Evolutionary conservation across 169 alveolate genomes (phyloP), one percentile per base, ranked within the genome.

Genomic region (Cyclospora cayetanensis): DNA sequence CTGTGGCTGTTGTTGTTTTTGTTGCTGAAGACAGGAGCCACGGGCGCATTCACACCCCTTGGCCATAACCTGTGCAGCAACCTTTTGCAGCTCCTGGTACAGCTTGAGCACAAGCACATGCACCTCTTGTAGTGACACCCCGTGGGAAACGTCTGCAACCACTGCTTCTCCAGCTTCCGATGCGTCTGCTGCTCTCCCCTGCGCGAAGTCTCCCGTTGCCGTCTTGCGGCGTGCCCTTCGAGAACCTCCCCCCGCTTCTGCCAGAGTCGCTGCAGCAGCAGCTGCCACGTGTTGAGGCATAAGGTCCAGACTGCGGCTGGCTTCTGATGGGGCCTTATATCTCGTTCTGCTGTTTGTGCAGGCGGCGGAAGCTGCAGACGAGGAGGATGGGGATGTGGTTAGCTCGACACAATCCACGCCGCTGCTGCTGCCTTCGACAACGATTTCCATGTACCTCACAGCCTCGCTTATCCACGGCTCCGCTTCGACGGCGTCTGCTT

Each of bases 401-500:
- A 50, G 68, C 68, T 4, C 25, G 68, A 25, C 25, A 11, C 68
- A 22, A 25, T n/a, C 41, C 31, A 43, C 22, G 53, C 82, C 22
- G 83, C 83, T 72, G 55, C 83, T 39, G 83, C 83, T 72, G 83
- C 83, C 11, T 20, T 39, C 85, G 42, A 74, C 85, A 15, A 74
- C 85, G 65, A 74, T 0, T 41, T 74, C 85, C 85, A 74, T 74
- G 20, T 74, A 74, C 22, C 85, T 39, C 66, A 74, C 85, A 20
- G 85, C 85, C 85, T 74, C 85, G 20, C 65, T 34, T 12, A 74
- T 74, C 85, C 85, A 74, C 4, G 63, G 55, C 27, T 43, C 85
- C 12, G 37, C 85, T 4, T 74, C 85, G 0, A 25, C 65, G n/a
- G 63, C 35, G 1, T 74, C 85, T 74, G 35, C 0, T 27, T 74